Percentiles rank a stretch among this genome's conserved stretches.
phyloP scores from a whole-genome alignment of 2,329 filamentous ascomycete genomes.

The Geosmithia morbida region DNA sequence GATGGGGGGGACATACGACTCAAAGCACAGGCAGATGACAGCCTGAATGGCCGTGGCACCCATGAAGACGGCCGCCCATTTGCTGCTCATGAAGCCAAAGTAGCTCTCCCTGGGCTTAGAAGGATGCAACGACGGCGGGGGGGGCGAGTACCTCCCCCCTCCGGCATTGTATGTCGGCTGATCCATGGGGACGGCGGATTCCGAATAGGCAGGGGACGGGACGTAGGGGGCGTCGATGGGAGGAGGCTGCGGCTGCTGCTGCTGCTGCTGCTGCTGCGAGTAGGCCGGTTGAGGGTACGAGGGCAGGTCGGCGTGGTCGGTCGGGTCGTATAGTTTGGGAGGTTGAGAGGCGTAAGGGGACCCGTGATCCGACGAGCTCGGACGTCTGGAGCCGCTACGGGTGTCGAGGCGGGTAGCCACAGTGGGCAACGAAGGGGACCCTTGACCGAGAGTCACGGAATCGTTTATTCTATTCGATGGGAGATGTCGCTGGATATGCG shows the following conservation, averaged over 20 bases:
- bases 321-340: constrained; percentile 8
- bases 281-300: constrained; percentile 14
- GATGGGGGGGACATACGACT: constrained; percentile 46
- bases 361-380: background rate
- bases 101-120: constrained; percentile 22
- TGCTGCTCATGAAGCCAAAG: constrained; percentile 59
- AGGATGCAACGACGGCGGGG: constrained; percentile 13
- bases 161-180: constrained; percentile 11
- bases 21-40: constrained; percentile 64
- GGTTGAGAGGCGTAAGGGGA: constrained; percentile 9
- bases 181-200: constrained; percentile 11
- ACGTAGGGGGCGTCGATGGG: constrained; percentile 5
- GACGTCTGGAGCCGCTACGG: constrained; percentile 10
- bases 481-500: background rate
- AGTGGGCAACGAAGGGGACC: constrained; percentile 6
- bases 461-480: too few relatives aligned
- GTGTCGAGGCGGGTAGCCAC: constrained; percentile 25
- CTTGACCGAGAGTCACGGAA: constrained; percentile 1
- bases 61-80: constrained; percentile 84
- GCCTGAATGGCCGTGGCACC: constrained; percentile 62
- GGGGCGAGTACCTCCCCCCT: constrained; percentile 16
- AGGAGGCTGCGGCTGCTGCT: constrained; percentile 5
- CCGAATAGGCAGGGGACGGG: constrained; percentile 9
- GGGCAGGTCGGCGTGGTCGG: constrained; percentile 11
- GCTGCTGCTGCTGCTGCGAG: constrained; percentile 7